Conservation (phyloP, 2,329 filamentous ascomycete genomes). For the Botryotinia calthae region DNA sequence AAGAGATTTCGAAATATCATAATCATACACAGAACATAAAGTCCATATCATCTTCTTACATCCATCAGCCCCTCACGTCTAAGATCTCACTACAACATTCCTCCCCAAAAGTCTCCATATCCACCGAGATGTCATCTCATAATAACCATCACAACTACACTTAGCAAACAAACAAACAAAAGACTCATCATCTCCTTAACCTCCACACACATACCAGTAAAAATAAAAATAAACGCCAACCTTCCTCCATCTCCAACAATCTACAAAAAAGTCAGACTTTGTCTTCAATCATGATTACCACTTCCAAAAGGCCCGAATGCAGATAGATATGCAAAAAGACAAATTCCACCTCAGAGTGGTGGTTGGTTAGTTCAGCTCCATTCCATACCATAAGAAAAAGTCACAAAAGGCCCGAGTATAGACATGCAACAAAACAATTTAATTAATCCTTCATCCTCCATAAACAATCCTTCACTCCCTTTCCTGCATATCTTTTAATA, state of each 20-base stretch:
- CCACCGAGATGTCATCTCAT: no score
- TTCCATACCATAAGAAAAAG: no score
- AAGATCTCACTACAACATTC: neutral
- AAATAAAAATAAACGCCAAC: no score
- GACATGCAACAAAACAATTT: neutral
- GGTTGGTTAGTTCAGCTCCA: no score
- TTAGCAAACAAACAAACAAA: no score
- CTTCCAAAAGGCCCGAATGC: neutral
- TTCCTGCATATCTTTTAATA: neutral
- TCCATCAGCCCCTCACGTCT: rapidly evolving
- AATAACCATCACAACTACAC: no score
- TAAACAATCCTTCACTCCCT: neutral
- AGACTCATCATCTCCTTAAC: no score
- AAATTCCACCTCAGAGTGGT: neutral
- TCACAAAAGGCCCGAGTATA: neutral
- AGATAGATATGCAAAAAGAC: neutral
- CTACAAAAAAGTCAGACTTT: neutral
- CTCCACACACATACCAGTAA: no score
- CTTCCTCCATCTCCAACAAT: no score
- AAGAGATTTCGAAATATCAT: neutral
- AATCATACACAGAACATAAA: neutral
- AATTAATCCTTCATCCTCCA: neutral
- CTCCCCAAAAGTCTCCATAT: no score
- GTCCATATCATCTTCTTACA: neutral
- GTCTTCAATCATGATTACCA: neutral